A percentile compares a stretch with the other conserved stretches of the same genome.
These are phyloP conservation scores for Parsonsia alboflavescens DNA, from an alignment of 257 asterid species.

Conservation along the genomic window DNA sequence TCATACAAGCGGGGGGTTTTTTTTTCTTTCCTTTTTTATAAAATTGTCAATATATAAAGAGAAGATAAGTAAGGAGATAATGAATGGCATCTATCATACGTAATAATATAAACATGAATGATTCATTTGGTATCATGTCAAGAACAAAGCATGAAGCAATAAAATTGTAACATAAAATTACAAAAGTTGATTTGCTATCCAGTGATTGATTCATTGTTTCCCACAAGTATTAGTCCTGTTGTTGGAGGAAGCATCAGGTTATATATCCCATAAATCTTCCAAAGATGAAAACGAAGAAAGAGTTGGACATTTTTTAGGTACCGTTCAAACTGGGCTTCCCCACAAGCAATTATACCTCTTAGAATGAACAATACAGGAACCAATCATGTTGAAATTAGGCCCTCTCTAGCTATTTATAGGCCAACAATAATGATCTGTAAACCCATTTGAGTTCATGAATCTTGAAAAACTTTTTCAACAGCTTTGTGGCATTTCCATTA, in stretches of 20 bases:
- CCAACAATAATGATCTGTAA: conserved; percentile 7
- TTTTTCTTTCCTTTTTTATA: no score
- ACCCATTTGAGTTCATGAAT: neutral
- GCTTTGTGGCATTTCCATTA: neutral
- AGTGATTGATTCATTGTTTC: neutral
- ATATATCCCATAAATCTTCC: neutral
- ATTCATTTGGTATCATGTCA: neutral
- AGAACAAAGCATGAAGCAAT: neutral
- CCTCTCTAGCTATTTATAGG: conserved; percentile 5
- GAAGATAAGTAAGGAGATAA: no score
- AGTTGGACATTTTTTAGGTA: neutral
- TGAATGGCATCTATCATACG: no score
- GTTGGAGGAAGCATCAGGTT: neutral
- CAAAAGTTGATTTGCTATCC: neutral
- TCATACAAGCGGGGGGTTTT: no score
- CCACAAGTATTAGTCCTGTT: neutral
- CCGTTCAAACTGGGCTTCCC: neutral
- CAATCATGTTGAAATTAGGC: conserved; percentile 12
- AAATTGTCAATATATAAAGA: no score
- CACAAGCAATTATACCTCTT: conserved; percentile 9
- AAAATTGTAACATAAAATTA: neutral
- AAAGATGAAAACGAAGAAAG: neutral
- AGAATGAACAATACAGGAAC: neutral
- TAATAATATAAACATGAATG: no score
- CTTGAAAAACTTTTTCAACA: conserved; percentile 2